Evolutionary conservation across 176 grass and related monocot genomes (phyloP).

Genomic region (Elaeis guineensis): DNA sequence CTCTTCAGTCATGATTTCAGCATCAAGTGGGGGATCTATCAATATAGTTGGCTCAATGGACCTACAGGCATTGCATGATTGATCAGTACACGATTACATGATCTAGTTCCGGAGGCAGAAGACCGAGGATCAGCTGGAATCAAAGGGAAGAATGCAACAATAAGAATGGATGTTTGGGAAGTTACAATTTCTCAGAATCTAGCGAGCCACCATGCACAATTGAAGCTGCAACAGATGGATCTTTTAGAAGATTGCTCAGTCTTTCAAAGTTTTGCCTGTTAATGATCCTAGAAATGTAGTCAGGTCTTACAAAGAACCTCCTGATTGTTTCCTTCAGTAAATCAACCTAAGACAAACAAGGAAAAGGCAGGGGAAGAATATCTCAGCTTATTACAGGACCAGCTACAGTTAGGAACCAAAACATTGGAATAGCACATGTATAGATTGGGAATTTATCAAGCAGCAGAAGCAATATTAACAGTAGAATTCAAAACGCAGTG

Average conservation of each 20-base stretch:
- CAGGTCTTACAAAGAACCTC: conserved; percentile 28
- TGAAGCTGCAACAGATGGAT: conserved; percentile 38
- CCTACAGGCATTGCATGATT: conserved; percentile 19
- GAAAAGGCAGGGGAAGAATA: not conserved
- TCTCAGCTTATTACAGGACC: not conserved
- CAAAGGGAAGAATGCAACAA: too few relatives aligned
- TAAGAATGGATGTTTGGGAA: not conserved
- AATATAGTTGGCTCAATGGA: conserved; percentile 86
- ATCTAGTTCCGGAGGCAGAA: not conserved
- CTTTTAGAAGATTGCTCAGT: conserved; percentile 42
- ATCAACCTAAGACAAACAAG: conserved; percentile 38
- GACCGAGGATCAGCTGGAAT: not conserved
- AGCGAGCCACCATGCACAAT: conserved; percentile 57
- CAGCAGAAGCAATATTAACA: too few relatives aligned
- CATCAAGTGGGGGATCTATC: conserved; percentile 76
- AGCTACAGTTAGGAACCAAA: too few relatives aligned
- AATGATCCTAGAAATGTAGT: conserved; percentile 47
- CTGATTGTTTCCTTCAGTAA: conserved; percentile 54
- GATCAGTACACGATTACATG: not conserved
- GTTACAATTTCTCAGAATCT: conserved; percentile 57
- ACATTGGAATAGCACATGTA: too few relatives aligned
- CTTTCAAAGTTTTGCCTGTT: conserved; percentile 64
- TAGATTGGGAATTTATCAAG: too few relatives aligned
- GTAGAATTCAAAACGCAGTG: too few relatives aligned
- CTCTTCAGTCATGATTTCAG: conserved; percentile 86